Evolutionary conservation across 176 grass and related monocot species (phyloP).

Genomic region (Stipa capillata): DNA sequence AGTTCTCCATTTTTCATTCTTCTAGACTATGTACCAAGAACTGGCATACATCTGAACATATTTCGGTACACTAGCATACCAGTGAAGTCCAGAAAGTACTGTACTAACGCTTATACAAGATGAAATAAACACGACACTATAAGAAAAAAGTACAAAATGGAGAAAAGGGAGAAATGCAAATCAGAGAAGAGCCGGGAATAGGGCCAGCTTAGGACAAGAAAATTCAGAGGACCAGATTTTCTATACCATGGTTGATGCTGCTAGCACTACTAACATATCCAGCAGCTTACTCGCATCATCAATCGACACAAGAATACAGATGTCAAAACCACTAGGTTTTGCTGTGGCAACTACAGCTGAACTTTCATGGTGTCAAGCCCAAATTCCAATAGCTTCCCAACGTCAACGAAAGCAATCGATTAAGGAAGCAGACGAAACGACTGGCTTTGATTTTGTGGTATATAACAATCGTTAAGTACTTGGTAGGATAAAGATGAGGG

Average conservation of each 20-base stretch:
- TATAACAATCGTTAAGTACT: background rate
- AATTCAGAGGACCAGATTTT: background rate
- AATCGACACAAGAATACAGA: background rate
- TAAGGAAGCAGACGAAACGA: background rate
- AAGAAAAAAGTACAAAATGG: background rate
- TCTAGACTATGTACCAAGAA: background rate
- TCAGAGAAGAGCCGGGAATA: background rate
- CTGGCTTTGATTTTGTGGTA: background rate
- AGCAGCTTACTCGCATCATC: background rate
- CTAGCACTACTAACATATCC: background rate
- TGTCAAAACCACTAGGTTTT: background rate
- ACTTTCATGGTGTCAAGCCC: background rate
- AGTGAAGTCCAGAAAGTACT: background rate
- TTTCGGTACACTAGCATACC: background rate
- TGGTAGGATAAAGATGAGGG: background rate
- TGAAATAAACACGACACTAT: background rate
- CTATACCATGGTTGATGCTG: background rate
- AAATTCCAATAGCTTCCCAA: background rate
- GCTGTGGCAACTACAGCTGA: background rate
- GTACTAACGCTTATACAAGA: background rate
- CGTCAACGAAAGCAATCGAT: background rate
- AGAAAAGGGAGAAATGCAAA: background rate
- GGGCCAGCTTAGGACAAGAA: background rate
- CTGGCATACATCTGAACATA: background rate
- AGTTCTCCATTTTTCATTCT: background rate